phyloP scores from a whole-genome alignment of 2,329 filamentous ascomycete species.

The Aureobasidium melanogenum region DNA sequence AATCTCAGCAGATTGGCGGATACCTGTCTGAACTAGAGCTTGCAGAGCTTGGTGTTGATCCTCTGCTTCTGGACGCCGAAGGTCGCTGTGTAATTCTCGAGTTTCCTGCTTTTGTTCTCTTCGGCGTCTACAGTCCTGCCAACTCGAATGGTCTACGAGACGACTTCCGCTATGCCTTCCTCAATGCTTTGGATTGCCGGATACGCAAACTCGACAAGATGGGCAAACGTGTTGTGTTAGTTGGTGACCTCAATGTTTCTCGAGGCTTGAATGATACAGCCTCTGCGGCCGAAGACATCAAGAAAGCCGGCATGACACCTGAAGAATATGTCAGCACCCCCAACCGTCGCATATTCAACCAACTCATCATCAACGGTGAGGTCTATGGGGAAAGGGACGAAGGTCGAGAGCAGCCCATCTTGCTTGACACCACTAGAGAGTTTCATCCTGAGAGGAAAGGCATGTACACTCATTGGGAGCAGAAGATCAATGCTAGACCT shows the following conservation, averaged over 20 bases:
- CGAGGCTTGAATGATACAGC: slow-evolving; percentile 65
- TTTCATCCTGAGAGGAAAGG: slow-evolving; percentile 72
- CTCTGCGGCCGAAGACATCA: slow-evolving; percentile 60
- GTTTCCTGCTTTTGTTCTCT: slow-evolving; percentile 87
- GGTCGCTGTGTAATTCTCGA: slow-evolving; percentile 86
- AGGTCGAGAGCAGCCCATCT: slow-evolving; percentile 58
- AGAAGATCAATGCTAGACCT: slow-evolving; percentile 87
- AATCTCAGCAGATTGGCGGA: slow-evolving; percentile 72
- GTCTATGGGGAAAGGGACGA: slow-evolving; percentile 59
- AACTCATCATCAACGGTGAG: slow-evolving; percentile 66
- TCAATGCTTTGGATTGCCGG: slow-evolving; percentile 70
- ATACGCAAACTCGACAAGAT: slow-evolving; percentile 72
- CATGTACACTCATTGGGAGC: slow-evolving; percentile 98
- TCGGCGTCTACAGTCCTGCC: slow-evolving; percentile 88
- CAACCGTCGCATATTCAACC: slow-evolving; percentile 71
- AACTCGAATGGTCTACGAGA: slow-evolving; percentile 76
- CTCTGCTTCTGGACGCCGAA: slow-evolving; percentile 72
- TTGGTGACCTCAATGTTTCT: slow-evolving; percentile 82
- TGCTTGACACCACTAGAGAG: slow-evolving; percentile 76
- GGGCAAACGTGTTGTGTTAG: slow-evolving; percentile 78
- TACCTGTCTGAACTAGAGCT: slow-evolving; percentile 69
- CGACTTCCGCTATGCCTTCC: slow-evolving; percentile 72
- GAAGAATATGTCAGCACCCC: slow-evolving; percentile 66
- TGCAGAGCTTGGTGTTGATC: slow-evolving; percentile 53
- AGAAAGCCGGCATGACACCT: slow-evolving; percentile 57